These are phyloP conservation scores for Chaetoceros tenuissimus DNA, from an alignment of 108 stramenopile species.

Conservation along the genomic window DNA sequence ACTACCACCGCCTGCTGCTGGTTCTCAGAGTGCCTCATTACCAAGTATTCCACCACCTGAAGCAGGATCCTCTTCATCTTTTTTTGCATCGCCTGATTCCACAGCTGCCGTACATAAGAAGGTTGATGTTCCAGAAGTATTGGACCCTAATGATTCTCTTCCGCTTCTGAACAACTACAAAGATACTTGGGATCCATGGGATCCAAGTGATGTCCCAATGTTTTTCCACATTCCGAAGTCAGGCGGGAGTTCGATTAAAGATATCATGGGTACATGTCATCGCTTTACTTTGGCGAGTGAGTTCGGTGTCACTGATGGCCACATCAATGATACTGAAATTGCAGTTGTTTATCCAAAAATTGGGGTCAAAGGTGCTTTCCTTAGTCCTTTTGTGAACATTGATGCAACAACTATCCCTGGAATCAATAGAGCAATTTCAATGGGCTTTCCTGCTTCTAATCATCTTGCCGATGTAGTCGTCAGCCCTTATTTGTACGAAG, in stretches of 20 bases:
- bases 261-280: constrained; percentile 40
- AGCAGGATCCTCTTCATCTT: too few species aligned
- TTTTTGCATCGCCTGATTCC: too few species aligned
- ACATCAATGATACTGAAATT: constrained; percentile 33
- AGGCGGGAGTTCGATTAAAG: constrained; percentile 38
- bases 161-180: constrained; percentile 32
- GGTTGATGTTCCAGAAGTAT: too few species aligned
- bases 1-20: too few species aligned
- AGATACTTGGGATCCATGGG: constrained; percentile 44
- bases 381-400: constrained; percentile 47
- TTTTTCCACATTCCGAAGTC: constrained; percentile 53
- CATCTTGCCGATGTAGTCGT: constrained; percentile 45
- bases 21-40: too few species aligned
- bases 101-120: too few species aligned
- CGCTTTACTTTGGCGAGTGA: constrained; percentile 44
- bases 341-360: constrained; percentile 41
- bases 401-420: constrained; percentile 44
- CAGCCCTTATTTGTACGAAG: constrained; percentile 39
- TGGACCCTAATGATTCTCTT: too few species aligned
- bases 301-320: constrained; percentile 49
- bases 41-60: too few species aligned
- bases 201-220: constrained; percentile 29
- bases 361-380: constrained; percentile 29
- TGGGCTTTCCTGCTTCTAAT: constrained; percentile 52
- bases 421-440: constrained; percentile 31